Evolutionary conservation across 1,284 basidiomycete species (phyloP).

Genomic region (Kalmanozyma brasiliensis): DNA sequence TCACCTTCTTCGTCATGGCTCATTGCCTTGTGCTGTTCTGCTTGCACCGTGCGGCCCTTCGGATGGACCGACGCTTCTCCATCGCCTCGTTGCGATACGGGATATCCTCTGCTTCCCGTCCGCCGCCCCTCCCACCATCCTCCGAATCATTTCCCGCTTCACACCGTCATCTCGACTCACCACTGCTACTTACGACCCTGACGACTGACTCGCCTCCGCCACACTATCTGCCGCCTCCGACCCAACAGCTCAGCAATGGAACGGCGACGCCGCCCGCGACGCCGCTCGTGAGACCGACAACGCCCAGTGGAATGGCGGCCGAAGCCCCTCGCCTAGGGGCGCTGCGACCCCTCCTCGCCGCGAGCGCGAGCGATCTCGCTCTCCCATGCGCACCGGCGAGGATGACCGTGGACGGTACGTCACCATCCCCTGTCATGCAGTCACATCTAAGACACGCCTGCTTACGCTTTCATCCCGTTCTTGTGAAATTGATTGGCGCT

Average conservation of each 20-base stretch:
- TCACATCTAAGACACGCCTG: too few species aligned
- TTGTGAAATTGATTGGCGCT: too few species aligned
- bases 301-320: slow-evolving; percentile 37
- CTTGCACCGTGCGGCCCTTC: too few species aligned
- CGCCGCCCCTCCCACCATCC: too few species aligned
- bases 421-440: too few species aligned
- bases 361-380: slow-evolving; percentile 50
- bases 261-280: slow-evolving; percentile 55
- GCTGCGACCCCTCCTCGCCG: slow-evolving; percentile 52
- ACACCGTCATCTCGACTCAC: slow-evolving; percentile 1
- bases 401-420: slow-evolving; percentile 54
- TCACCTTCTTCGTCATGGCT: too few species aligned
- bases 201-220: slow-evolving; percentile 29
- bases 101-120: too few species aligned
- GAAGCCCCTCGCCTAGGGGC: slow-evolving; percentile 51
- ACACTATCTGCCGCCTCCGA: slow-evolving; percentile 29
- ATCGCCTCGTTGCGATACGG: too few species aligned
- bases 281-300: slow-evolving; percentile 54
- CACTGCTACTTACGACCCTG: slow-evolving; percentile 14
- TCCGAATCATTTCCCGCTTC: too few species aligned
- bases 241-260: slow-evolving; percentile 51
- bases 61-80: too few species aligned
- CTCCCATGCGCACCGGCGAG: slow-evolving; percentile 27
- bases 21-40: too few species aligned
- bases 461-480: too few species aligned